Evolutionary conservation across 2,329 filamentous ascomycete genomes (phyloP).

Genomic region (Fusarium goolgardi): DNA sequence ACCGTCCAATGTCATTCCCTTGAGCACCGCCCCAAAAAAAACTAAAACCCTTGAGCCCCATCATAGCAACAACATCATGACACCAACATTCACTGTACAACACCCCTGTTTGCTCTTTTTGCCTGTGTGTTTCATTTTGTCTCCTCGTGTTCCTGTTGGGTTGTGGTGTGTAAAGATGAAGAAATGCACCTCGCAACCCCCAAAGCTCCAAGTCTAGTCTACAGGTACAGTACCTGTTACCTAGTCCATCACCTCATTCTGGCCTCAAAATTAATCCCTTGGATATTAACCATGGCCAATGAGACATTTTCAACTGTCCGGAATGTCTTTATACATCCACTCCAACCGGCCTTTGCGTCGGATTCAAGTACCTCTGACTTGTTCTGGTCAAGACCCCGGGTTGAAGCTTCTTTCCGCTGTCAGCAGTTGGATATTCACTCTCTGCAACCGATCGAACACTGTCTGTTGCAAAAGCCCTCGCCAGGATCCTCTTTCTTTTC

Average conservation of each 20-base stretch:
- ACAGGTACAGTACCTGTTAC: neutral
- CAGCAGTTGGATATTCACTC: conserved; percentile 26
- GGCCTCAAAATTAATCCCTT: conserved; percentile 11
- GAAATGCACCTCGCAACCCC: neutral
- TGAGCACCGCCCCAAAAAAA: neutral
- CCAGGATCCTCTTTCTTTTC: neutral
- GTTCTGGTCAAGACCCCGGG: conserved; percentile 8
- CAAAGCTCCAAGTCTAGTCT: neutral
- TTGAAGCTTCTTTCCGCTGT: conserved; percentile 13
- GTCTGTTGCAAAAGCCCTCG: neutral
- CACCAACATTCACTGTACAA: conserved; percentile 14
- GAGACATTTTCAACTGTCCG: neutral
- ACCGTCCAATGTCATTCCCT: neutral
- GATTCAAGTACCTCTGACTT: conserved; percentile 3
- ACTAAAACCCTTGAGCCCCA: neutral
- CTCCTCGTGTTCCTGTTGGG: neutral
- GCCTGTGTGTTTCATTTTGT: neutral
- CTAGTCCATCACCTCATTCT: conserved; percentile 18
- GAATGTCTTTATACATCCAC: conserved; percentile 14
- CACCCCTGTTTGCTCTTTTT: neutral
- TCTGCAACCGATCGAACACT: neutral
- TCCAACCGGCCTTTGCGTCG: neutral
- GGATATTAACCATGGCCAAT: conserved; percentile 10
- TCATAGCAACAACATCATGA: conserved; percentile 24
- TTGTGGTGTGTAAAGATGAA: neutral